phyloP scores from a whole-genome alignment of 2,329 filamentous ascomycete genomes.

The Xylariaceae sp. region DNA sequence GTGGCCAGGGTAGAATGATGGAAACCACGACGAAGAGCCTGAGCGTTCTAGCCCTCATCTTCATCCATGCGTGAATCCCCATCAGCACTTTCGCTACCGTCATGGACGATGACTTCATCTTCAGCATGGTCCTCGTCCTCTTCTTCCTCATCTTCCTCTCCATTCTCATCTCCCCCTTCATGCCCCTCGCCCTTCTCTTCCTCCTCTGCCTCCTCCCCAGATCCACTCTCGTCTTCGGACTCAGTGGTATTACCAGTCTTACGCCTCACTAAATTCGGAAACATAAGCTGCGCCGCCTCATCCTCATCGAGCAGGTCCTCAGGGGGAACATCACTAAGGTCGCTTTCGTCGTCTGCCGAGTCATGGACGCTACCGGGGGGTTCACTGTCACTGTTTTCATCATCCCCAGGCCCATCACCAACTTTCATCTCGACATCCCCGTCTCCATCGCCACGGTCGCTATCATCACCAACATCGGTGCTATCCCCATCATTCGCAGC shows the following conservation, averaged over 20 bases:
- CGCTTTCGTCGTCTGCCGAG: slow-evolving; percentile 65
- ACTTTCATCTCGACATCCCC: slow-evolving; percentile 40
- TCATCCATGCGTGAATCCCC: slow-evolving; percentile 10
- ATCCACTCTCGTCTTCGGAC: slow-evolving; percentile 15
- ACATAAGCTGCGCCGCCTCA: slow-evolving; percentile 49
- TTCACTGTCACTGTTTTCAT: slow-evolving; percentile 35
- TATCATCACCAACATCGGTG: slow-evolving; percentile 33
- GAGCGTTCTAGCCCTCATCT: not conserved
- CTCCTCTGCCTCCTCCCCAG: slow-evolving; percentile 19
- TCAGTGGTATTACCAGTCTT: slow-evolving; percentile 21
- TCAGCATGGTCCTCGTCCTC: slow-evolving; percentile 3
- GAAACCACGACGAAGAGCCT: too few relatives aligned
- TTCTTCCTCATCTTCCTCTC: slow-evolving; percentile 6
- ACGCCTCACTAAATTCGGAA: slow-evolving; percentile 43
- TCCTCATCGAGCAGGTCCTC: slow-evolving; percentile 46
- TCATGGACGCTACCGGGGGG: slow-evolving; percentile 57
- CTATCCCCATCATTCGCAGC: slow-evolving; percentile 30
- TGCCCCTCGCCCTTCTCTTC: slow-evolving; percentile 17
- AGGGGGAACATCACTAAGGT: slow-evolving; percentile 60
- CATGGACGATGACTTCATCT: too few relatives aligned
- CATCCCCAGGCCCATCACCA: slow-evolving; percentile 20
- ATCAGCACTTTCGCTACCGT: slow-evolving; percentile 10
- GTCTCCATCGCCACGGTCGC: slow-evolving; percentile 28
- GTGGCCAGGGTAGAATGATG: too few relatives aligned
- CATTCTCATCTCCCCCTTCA: slow-evolving; percentile 5